Evolutionary conservation across 331 rosid genomes (phyloP), one percentile per base, ranked within the genome.

Genomic region (Stylosanthes scabra): DNA sequence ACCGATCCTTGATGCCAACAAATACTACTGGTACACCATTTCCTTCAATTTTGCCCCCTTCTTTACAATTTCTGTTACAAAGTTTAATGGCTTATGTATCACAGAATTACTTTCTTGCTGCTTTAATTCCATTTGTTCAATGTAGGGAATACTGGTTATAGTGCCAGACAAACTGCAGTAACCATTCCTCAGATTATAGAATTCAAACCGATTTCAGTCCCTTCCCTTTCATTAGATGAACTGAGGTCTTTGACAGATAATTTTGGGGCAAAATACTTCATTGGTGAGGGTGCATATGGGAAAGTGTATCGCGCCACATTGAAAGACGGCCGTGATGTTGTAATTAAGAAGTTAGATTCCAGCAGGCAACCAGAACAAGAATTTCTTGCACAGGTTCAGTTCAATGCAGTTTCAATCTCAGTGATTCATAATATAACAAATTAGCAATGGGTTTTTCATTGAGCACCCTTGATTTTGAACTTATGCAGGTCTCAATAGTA

Each of bases 271-370:
- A 89, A 88, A 31, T 78, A 82, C 66, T 88, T 91, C 76, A 81
- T 94, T 46, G 96, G 97, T 3, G 98, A 94, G 82, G 98, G 98
- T 61, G 88, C 98, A 7, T 94, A 91, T 70, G 97, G 98, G 55
- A 88, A 85, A 83, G 96, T 89, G 42, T 92, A 88, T 70, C 69
- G 58, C 14, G 93, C 85, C 7, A 68, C 68, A 69, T 72, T 92
- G 62, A 76, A 62, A 69, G 77, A 78, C 66, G 97, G 87, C 46
- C 87, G 78, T 8, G 83, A 70, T 59, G 90, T 86, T 63, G 93
- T 90, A 58, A 80, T 92, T 14, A 92, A 92, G 59, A 92, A 85
- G 84, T 73, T 92, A 75, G 97, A 92, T 76, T 72, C 93, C 54
- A 88, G 83, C 75, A 86, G 61, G 67, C 96, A 89, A 71, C 93